Evolutionary conservation across 2,329 filamentous ascomycete genomes (phyloP).

Genomic region (Diaporthe australafricana): DNA sequence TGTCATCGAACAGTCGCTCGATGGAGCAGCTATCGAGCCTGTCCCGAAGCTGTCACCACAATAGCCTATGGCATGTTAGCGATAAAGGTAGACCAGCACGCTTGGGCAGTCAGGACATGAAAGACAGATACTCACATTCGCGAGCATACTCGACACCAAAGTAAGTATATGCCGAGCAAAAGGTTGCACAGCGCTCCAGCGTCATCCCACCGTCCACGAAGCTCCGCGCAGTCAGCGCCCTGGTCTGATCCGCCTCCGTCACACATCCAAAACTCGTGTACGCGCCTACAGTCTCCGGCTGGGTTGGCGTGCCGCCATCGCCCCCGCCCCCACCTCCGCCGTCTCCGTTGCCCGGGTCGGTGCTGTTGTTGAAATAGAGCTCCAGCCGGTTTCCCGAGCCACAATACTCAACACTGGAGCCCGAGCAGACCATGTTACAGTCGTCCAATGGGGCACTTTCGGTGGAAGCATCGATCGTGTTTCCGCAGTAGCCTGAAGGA

Average conservation of each 20-base stretch:
- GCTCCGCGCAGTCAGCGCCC: slow-evolving; percentile 6
- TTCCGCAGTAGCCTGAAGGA: slow-evolving; percentile 51
- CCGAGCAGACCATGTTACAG: slow-evolving; percentile 53
- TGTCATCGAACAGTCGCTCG: slow-evolving; percentile 53
- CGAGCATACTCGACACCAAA: slow-evolving; percentile 28
- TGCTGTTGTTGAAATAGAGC: slow-evolving; percentile 15
- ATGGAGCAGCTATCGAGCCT: slow-evolving; percentile 45
- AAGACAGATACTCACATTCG: slow-evolving; percentile 20
- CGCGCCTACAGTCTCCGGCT: slow-evolving; percentile 41
- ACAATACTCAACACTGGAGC: slow-evolving; percentile 10
- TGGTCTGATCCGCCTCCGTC: slow-evolving; percentile 12
- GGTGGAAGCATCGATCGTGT: slow-evolving; percentile 48
- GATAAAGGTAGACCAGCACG: background rate
- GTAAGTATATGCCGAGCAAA: slow-evolving; percentile 26
- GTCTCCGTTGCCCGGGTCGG: background rate
- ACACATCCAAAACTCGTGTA: slow-evolving; percentile 36
- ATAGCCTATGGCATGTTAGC: slow-evolving; percentile 47
- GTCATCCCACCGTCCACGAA: slow-evolving; percentile 21
- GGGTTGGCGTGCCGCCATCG: slow-evolving; percentile 4
- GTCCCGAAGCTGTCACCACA: slow-evolving; percentile 47
- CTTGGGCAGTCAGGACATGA: background rate
- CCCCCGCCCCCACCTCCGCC: slow-evolving; percentile 35
- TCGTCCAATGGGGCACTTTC: slow-evolving; percentile 46
- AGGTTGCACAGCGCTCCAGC: slow-evolving; percentile 28
- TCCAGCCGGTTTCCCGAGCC: slow-evolving; percentile 19